Percentiles rank a stretch among this genome's conserved stretches.
Evolutionary conservation across 2,329 filamentous ascomycete genomes (phyloP).

Genomic region (Diaporthe caulivora): DNA sequence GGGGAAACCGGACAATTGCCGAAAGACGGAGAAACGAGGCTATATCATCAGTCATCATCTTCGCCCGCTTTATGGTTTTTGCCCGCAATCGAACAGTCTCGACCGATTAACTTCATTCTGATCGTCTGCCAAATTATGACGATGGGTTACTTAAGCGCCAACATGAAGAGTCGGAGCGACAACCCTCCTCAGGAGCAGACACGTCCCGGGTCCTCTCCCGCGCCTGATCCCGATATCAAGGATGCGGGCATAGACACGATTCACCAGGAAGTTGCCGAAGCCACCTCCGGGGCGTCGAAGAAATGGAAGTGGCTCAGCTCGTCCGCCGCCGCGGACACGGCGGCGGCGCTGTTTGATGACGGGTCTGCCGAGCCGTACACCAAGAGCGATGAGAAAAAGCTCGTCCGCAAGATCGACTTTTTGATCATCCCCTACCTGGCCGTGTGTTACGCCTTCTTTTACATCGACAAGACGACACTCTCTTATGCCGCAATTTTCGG

Average conservation of each 20-base stretch:
- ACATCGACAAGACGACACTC: slow-evolving; percentile 62
- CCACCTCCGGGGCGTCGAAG: not conserved
- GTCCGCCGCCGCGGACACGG: slow-evolving; percentile 28
- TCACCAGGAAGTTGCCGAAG: slow-evolving; percentile 21
- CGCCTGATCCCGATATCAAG: slow-evolving; percentile 18
- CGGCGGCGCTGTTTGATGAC: slow-evolving; percentile 29
- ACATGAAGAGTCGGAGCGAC: not conserved
- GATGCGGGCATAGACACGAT: not conserved
- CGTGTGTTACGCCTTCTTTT: slow-evolving; percentile 40
- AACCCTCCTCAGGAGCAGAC: not conserved
- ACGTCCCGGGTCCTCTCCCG: not conserved
- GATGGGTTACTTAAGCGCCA: not conserved
- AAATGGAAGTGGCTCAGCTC: slow-evolving; percentile 7
- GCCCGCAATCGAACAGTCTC: not conserved
- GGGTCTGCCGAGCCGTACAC: slow-evolving; percentile 27
- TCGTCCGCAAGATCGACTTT: slow-evolving; percentile 39
- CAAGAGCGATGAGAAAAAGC: slow-evolving; percentile 31
- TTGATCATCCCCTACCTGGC: slow-evolving; percentile 37
- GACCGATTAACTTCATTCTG: not conserved
- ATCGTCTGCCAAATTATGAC: not conserved
- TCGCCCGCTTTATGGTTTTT: not conserved
- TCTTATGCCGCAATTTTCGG: slow-evolving; percentile 76
- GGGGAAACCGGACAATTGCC: slow-evolving; percentile 5
- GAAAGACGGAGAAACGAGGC: not conserved
- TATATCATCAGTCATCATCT: not conserved